Percentiles rank a stretch among this genome's conserved stretches.
Conservation (phyloP, 1,284 basidiomycete species). For the Psilocybe mexicana region DNA sequence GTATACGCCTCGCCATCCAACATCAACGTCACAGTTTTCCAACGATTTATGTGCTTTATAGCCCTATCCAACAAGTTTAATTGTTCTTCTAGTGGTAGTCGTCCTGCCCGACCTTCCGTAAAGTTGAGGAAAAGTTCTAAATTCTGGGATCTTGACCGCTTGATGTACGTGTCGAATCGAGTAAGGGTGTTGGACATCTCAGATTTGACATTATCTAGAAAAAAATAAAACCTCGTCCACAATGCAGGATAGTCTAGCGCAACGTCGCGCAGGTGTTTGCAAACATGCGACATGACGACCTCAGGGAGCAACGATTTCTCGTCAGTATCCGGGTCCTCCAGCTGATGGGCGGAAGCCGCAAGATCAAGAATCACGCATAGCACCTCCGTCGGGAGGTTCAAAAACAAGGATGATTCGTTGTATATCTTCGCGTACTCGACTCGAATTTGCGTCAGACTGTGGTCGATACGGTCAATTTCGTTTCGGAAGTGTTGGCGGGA, state of each 20-base stretch:
- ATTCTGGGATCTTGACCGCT: neutral
- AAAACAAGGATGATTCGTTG: neutral
- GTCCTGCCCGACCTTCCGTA: too few relatives aligned
- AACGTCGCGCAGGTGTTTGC: conserved; percentile 1
- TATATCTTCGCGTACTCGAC: conserved; percentile 8
- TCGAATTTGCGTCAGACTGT: neutral
- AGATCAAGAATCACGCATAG: conserved; percentile 9
- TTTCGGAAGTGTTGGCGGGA: neutral
- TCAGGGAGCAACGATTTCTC: neutral
- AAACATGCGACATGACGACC: conserved; percentile 8
- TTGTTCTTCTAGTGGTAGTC: neutral
- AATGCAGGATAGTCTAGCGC: conserved; percentile 1
- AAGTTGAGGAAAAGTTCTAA: conserved; percentile 6
- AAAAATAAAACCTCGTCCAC: conserved; percentile 7
- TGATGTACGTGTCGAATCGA: conserved; percentile 1
- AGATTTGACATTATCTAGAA: neutral
- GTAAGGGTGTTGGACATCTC: neutral
- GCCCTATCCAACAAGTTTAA: neutral
- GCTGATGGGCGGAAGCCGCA: neutral
- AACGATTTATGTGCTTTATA: neutral
- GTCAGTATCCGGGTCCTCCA: neutral
- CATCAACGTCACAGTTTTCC: neutral
- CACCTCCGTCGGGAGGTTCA: conserved; percentile 8
- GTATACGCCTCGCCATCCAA: neutral
- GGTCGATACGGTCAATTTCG: neutral